Evolutionary conservation across 768 basidiomycete genomes (phyloP), one percentile per base, ranked within the genome.

Genomic region (Naganishia vishniacii): DNA sequence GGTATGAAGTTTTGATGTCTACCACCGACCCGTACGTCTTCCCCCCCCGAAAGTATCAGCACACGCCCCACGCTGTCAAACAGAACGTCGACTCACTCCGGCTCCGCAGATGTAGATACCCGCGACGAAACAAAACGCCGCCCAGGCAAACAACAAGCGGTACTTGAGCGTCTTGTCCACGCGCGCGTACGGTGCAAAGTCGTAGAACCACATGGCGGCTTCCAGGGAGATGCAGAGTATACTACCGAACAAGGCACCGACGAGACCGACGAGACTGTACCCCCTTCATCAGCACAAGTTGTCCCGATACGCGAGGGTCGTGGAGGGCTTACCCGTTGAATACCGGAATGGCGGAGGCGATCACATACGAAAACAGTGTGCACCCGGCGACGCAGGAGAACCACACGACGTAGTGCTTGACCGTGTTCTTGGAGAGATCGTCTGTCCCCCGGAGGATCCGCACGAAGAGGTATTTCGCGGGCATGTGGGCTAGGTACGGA

Each of bases 131-230:
- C 62, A 42, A 23, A 67, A 25, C 11, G 62, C 56, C 49, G 69
- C 67, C 28, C 63, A 37, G 7, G 37, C 48, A 37, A 63, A 63
- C 34, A 48, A 29, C 44, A 67, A 49, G 18, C 67, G 29, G 53
- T 53, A 65, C 25, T 61, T 40, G 8, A 70, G 48, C 1, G 53
- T 20, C 18, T 65, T 65, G 59, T 45, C n/a, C 49, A 63, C 28
- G 48, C 58, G 9, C 51, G 18, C 66, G 56, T 70, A 63, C 18
- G 62, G 47, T 6, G 59, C 60, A 47, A 62, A 66, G 60, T 71
- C 69, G 67, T 67, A 70, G 47, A 75, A 67, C 72, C 72, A 75
- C 74, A 75, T 73, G 64, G 65, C 68, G 9, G 53, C 28, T 5
- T 48, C 25, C 47, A 28, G 18, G 47, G 47, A 48, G 11, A 46